Evolutionary conservation across 2,329 filamentous ascomycete species (phyloP), one percentile per base, ranked within the genome.

Genomic region (Emergomyces pasteurianus): DNA sequence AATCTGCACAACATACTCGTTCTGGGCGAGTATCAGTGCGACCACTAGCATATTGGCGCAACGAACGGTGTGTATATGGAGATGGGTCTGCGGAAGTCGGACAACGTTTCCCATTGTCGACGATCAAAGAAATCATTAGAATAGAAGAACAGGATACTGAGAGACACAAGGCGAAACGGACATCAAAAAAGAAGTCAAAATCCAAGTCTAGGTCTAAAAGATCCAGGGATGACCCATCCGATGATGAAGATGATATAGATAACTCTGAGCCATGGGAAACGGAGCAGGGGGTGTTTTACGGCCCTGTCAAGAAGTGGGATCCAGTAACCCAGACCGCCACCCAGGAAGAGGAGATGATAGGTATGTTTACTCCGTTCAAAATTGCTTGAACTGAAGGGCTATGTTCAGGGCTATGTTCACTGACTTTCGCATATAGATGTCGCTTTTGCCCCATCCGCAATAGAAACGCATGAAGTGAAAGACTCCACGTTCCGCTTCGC

Each of bases 21-120:
- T 92, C 87, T 14, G 92, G 90, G 1, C 84, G 94, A 61, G 83
- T 85, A 58, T 90, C 89, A 10, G 86, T 90, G 63, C 84, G 84
- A 63, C 94, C 92, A 0, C 75, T 96, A 40, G 85, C 89, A 31
- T 95, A 83, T 71, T 97, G 92, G 92, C 86, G 86, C 67, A 91
- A 91, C 65, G 92, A 97, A 71, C 83, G 83, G 59, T 83, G 88
- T 54, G 83, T 90, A 26, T 89, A 86, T 68, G 85, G 86, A 58
- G 79, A 82, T 21, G 82, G 84, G 28, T 83, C 85, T 56, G 76
- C 77, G 34, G 81, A 81, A 60, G 73, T 77, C 61, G 79, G 80
- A n/a, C 78, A 80, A 54, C 71, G 77, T 47, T 86, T 88, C 66
- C 77, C 86, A n/a, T 72, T 90, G 56, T 82, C 84, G 1, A 86